Evolutionary conservation across 345 rosid species (phyloP), one percentile per base, ranked within the genome.

Genomic region (Eucalyptus marginata): DNA sequence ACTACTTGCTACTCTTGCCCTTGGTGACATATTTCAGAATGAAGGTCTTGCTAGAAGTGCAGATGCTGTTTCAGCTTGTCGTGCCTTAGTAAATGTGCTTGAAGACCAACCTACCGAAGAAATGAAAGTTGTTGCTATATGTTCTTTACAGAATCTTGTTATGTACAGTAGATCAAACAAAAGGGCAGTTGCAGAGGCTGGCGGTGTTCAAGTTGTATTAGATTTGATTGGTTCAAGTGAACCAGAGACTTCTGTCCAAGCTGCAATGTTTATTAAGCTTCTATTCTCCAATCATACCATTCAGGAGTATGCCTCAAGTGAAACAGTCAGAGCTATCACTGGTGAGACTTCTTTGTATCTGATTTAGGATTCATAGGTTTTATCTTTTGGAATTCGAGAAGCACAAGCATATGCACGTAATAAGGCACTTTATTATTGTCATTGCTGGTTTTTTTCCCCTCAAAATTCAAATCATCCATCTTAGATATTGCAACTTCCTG

Each of bases 91-190:
- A 76, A 98, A 96, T 89, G 97, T 98, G 90, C 99, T 98, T 44
- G 99, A 98, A 92, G 99, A 98, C 90, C 99, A 98, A 90, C 99
- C 99, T 51, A 96, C 99, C 36, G 99, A 98, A 94, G 99, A 98
- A 93, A 98, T 97, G 99, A 98, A 96, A 95, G 98, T 98, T 88
- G 99, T 98, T 20, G 99, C 99, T 14, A 95, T 98, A 91, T 98
- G 99, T 93, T 97, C 99, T 88, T 89, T 98, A 92, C 99, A 98
- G 90, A 98, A 98, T 92, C 98, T 98, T 90, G 99, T 98, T 52
- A 97, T 95, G 99, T 93, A 95, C 91, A 96, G 99, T 88, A 93
- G 99, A 88, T 95, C 99, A 31, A 98, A 98, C 92, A 98, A 96
- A 95, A 93, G 99, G 93, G 99, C 99, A 22, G 99, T 98, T 91